phyloP scores from a whole-genome alignment of 768 basidiomycete species.

The Macrolepiota albuminosa region DNA sequence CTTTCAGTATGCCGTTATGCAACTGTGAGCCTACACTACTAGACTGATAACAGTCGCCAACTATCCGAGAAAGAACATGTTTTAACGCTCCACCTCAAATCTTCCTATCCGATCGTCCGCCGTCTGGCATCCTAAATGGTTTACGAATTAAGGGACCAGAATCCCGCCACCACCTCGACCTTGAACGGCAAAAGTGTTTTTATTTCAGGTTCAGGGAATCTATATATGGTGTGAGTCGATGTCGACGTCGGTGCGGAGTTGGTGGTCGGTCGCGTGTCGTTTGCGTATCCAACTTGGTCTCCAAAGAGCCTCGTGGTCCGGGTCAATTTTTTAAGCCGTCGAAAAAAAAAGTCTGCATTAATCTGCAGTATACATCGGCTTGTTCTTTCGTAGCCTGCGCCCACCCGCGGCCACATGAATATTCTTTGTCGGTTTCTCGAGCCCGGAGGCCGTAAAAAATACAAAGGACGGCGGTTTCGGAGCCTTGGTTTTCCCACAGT shows the following conservation, averaged over 20 bases:
- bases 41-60: neutral
- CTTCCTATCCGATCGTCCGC: slow-evolving; percentile 1
- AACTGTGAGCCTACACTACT: neutral
- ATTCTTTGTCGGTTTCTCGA: neutral
- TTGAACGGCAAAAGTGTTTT: neutral
- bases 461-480: neutral
- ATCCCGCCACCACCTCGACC: neutral
- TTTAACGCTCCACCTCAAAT: neutral
- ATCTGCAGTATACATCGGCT: neutral
- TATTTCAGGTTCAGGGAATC: slow-evolving; percentile 1
- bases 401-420: neutral
- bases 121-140: neutral
- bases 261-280: neutral
- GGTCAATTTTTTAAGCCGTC: neutral
- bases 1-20: neutral
- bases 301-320: slow-evolving; percentile 2
- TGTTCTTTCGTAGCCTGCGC: neutral
- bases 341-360: neutral
- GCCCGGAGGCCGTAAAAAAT: neutral
- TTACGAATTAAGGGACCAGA: neutral
- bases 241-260: slow-evolving; percentile 7
- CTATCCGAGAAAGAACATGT: neutral
- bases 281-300: neutral
- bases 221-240: neutral
- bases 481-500: neutral